Evolutionary conservation across 306 rosid genomes (phyloP).

Genomic region (Lathyrus aphaca): DNA sequence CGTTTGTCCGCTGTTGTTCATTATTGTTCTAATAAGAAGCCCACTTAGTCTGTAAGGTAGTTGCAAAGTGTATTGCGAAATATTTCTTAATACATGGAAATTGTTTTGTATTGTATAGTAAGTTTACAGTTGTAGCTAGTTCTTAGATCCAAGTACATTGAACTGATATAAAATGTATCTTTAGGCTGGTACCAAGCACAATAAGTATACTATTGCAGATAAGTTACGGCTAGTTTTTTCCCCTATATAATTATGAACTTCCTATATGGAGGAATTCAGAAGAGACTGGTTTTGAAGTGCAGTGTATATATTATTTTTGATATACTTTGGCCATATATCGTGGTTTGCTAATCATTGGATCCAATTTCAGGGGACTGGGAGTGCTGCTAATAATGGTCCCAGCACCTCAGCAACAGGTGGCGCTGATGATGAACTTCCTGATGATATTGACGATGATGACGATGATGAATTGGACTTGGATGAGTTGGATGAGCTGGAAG

Average conservation of each 20-base stretch:
- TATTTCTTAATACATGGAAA: not conserved
- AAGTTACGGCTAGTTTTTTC: not conserved
- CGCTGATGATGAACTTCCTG: conserved; percentile 43
- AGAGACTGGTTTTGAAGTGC: not conserved
- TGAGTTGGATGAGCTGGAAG: conserved; percentile 74
- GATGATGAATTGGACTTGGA: conserved; percentile 71
- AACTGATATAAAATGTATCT: conserved; percentile 7
- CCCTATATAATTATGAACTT: not conserved
- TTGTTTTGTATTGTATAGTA: conserved; percentile 1
- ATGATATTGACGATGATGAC: conserved; percentile 45
- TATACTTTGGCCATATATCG: not conserved
- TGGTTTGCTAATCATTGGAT: conserved; percentile 21
- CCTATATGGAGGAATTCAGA: not conserved
- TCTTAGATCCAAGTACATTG: conserved; percentile 18
- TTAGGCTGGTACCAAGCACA: not conserved
- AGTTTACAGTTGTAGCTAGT: not conserved
- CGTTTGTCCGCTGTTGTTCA: no score
- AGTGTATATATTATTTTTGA: no score
- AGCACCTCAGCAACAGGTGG: conserved; percentile 54
- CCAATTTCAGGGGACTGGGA: conserved; percentile 33
- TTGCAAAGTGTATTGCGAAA: conserved; percentile 7
- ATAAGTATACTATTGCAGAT: no score
- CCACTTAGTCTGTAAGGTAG: conserved; percentile 10
- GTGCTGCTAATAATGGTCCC: conserved; percentile 43
- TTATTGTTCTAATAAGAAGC: conserved; percentile 11